Conservation (phyloP, 1,139 yeast species). For the Yamadazyma epiphylla region DNA sequence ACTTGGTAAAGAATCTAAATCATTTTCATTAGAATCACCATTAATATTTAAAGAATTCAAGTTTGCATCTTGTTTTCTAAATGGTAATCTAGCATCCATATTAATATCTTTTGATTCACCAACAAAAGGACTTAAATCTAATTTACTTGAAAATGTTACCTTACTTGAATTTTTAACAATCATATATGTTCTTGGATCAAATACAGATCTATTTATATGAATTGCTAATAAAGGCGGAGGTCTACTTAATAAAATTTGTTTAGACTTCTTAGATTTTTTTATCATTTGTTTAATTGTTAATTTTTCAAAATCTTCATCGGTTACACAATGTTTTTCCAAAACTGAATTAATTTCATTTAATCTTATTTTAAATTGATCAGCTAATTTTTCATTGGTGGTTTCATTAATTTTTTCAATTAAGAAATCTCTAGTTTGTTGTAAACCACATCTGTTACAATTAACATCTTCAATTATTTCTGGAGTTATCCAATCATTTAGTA, state of each 20-base stretch:
- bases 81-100: constrained; percentile 73
- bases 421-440: constrained; percentile 55
- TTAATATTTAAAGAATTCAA: neutral
- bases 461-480: constrained; percentile 90
- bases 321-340: constrained; percentile 61
- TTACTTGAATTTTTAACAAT: constrained; percentile 80
- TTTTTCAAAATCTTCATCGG: constrained; percentile 73
- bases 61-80: constrained; percentile 55
- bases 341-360: constrained; percentile 55
- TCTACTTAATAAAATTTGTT: constrained; percentile 72
- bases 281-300: constrained; percentile 74
- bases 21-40: neutral
- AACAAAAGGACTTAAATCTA: constrained; percentile 67
- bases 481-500: constrained; percentile 68
- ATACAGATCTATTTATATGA: constrained; percentile 88
- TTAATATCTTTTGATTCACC: constrained; percentile 69
- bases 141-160: constrained; percentile 66
- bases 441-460: constrained; percentile 87
- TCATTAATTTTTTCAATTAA: constrained; percentile 38
- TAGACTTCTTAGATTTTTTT: constrained; percentile 73
- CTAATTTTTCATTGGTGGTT: constrained; percentile 34
- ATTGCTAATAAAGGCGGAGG: constrained; percentile 84
- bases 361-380: constrained; percentile 46
- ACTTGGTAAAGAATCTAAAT: constrained; percentile 5
- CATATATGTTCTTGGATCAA: constrained; percentile 81